phyloP scores from a whole-genome alignment of 176 grass and related monocot species.

The Eragrostis curvula region DNA sequence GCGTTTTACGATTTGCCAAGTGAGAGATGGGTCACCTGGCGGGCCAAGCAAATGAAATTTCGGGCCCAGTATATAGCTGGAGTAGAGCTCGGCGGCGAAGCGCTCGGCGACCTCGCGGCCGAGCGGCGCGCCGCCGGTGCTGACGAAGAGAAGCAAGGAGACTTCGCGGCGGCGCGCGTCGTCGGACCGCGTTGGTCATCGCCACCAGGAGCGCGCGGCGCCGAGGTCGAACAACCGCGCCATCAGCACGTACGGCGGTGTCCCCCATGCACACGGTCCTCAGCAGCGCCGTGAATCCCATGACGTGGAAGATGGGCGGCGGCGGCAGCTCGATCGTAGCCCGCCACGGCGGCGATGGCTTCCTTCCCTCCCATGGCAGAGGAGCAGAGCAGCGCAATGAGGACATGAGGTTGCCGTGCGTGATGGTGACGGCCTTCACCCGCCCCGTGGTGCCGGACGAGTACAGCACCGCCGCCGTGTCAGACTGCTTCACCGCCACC shows the following conservation, averaged over 20 bases:
- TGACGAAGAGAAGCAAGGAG: constrained; percentile 59
- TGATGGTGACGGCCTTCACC: too few relatives aligned
- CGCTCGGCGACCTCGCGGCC: constrained; percentile 67
- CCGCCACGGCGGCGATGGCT: constrained; percentile 32
- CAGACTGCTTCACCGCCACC: constrained; percentile 13
- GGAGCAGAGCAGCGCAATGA: too few relatives aligned
- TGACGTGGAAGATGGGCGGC: constrained; percentile 76
- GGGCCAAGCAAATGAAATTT: too few relatives aligned
- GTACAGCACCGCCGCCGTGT: too few relatives aligned
- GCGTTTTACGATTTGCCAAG: too few relatives aligned
- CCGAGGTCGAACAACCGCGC: constrained; percentile 64
- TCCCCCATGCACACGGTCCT: constrained; percentile 62
- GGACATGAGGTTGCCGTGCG: too few relatives aligned
- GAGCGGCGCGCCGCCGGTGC: constrained; percentile 72
- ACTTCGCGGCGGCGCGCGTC: constrained; percentile 66
- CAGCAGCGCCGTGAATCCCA: constrained; percentile 73
- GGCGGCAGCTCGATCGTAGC: too few relatives aligned
- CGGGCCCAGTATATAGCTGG: too few relatives aligned
- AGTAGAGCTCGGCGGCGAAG: constrained; percentile 61
- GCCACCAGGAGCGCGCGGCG: constrained; percentile 68
- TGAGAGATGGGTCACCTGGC: too few relatives aligned
- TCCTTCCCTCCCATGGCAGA: too few relatives aligned
- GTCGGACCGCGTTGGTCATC: constrained; percentile 69
- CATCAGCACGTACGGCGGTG: constrained; percentile 84
- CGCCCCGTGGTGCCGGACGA: too few relatives aligned